Base-by-base conservation (phyloP, 495 filamentous ascomycete genomes). In the Aspergillus hancockii region DNA sequence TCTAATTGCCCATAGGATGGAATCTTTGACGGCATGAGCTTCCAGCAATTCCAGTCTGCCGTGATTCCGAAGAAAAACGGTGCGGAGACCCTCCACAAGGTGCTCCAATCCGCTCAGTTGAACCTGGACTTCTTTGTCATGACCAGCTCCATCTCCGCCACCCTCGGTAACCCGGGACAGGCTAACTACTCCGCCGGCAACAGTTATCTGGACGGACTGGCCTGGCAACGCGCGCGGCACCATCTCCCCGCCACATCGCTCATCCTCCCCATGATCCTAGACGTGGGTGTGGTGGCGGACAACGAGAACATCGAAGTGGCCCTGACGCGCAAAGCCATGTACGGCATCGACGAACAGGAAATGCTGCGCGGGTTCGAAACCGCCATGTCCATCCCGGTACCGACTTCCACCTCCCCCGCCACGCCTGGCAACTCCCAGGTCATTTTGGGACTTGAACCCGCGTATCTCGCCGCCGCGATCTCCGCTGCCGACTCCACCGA, bases 371-470 rank as follows among this genome's bases (percentile, higher is more conserved):
- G 55, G 0, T 70, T 79, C 43, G 75, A 78, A 49, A 55, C 56
- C 1, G 69, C 70, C 19, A 70, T 75, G 41, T 50, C 59, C 31
- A 51, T 36, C 14, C 80, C 0, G 80, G 85, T 28, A 89, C 72
- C 49, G 82, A 86, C 0, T 82, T 90, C 51, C 84, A 67, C 10
- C 77, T 18, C 5, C 43, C n/a, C n/a, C n/a, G n/a, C n/a, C n/a
- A n/a, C n/a, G n/a, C n/a, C n/a, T n/a, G n/a, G n/a, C n/a, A 8
- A 18, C 41, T 79, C 60, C 75, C 75, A 50, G 55, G 13, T 55
- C 25, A 28, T 28, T 28, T 28, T 28, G n/a, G n/a, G n/a, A n/a
- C n/a, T n/a, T n/a, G n/a, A n/a, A 78, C 3, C 67, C 86, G 79
- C 12, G 83, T 81, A 61, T 91, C 88, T 19, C 90, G 74, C n/a